Conservation (phyloP, 148 eudicot genomes). For the Chenopodium suecicum region DNA sequence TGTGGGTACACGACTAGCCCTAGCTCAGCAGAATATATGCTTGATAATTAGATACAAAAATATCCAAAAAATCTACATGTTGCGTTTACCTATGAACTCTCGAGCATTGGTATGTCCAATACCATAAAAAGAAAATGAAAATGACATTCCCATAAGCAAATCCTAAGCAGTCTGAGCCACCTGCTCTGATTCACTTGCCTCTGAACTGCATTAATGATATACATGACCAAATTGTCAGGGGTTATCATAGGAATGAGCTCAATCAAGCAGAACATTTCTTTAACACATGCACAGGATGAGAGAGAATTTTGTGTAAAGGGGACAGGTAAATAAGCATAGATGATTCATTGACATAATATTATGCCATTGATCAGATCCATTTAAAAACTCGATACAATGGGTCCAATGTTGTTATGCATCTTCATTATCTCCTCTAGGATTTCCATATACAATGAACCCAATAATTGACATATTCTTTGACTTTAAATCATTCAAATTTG, state of each 20-base stretch:
- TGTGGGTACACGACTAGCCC: not conserved
- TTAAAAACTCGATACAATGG: not conserved
- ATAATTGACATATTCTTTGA: too few relatives aligned
- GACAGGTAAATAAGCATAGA: too few relatives aligned
- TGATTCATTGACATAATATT: not conserved
- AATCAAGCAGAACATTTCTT: not conserved
- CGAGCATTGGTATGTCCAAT: not conserved
- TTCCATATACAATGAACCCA: not conserved
- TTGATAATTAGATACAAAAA: not conserved
- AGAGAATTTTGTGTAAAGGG: too few relatives aligned
- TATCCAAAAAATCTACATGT: not conserved
- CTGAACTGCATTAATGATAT: slow-evolving; percentile 33
- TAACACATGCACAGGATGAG: not conserved
- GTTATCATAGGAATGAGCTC: not conserved
- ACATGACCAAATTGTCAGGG: not conserved
- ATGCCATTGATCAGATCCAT: not conserved
- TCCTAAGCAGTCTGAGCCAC: slow-evolving; percentile 50
- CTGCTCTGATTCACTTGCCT: slow-evolving; percentile 46
- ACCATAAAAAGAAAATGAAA: not conserved
- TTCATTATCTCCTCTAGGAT: not conserved
- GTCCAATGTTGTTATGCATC: not conserved
- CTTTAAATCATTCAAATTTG: not conserved
- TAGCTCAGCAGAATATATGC: not conserved
- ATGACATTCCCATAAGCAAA: slow-evolving; percentile 1
- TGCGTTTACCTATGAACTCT: not conserved